These are phyloP conservation scores for Udeniomyces megalosporus DNA, from an alignment of 768 basidiomycete genomes.

Conservation along the genomic window DNA sequence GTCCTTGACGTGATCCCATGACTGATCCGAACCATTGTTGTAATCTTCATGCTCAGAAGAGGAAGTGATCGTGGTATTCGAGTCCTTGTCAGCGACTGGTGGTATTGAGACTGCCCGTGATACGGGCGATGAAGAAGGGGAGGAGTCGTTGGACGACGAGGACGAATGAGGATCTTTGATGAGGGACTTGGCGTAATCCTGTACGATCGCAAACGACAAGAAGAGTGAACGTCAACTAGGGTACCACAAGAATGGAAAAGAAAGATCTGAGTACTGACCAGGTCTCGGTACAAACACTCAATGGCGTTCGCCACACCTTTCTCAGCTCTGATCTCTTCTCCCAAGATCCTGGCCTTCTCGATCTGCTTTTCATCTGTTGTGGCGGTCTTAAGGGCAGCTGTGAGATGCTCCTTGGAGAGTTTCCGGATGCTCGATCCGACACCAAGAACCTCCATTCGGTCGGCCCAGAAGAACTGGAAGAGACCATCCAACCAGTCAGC, in stretches of 20 bases:
- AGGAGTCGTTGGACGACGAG: not conserved
- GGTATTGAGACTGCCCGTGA: not conserved
- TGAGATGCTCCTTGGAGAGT: slow-evolving; percentile 58
- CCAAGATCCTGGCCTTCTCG: slow-evolving; percentile 61
- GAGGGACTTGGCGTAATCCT: slow-evolving; percentile 74
- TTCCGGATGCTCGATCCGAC: slow-evolving; percentile 78
- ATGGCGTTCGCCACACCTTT: slow-evolving; percentile 86
- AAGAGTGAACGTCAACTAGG: not conserved
- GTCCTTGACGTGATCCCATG: slow-evolving; percentile 1
- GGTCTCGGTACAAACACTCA: slow-evolving; percentile 86
- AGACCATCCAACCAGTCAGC: no score
- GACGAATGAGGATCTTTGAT: slow-evolving; percentile 41
- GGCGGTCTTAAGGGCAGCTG: slow-evolving; percentile 60
- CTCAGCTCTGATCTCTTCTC: slow-evolving; percentile 76
- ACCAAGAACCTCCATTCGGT: slow-evolving; percentile 83
- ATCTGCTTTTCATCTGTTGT: slow-evolving; percentile 83
- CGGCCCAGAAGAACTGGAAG: not conserved
- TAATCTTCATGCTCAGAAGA: not conserved
- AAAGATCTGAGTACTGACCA: slow-evolving; percentile 28
- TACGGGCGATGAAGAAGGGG: not conserved
- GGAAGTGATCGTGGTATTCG: no score
- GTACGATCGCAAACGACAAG: not conserved
- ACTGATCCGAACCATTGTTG: not conserved
- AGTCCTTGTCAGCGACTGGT: not conserved
- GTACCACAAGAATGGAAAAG: not conserved